Conservation (phyloP, 495 filamentous ascomycete species). For the Aspergillus biplanus region DNA sequence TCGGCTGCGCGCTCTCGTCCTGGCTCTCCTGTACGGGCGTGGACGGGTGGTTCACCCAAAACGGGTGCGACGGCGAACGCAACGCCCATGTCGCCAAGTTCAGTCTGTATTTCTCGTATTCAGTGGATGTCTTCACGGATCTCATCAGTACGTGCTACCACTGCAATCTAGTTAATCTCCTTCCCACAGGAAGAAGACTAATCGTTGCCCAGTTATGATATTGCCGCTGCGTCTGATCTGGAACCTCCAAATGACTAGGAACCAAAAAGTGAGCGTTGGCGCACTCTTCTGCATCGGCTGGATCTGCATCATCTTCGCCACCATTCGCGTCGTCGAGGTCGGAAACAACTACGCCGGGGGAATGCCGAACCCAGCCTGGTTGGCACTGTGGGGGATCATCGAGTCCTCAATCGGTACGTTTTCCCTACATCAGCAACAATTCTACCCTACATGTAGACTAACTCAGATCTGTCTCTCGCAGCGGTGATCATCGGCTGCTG, state of each 20-base stretch:
- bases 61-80: slow-evolving; percentile 26
- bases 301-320: slow-evolving; percentile 54
- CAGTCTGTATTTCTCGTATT: slow-evolving; percentile 47
- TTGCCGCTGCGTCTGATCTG: slow-evolving; percentile 54
- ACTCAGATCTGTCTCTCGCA: background rate
- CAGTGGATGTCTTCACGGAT: slow-evolving; percentile 49
- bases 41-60: slow-evolving; percentile 42
- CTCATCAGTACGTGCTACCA: slow-evolving; percentile 40
- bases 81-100: slow-evolving; percentile 39
- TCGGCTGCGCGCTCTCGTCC: slow-evolving; percentile 40
- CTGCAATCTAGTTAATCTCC: background rate
- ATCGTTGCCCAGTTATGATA: slow-evolving; percentile 47
- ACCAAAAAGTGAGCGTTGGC: slow-evolving; percentile 51
- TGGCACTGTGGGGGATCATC: slow-evolving; percentile 34
- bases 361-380: slow-evolving; percentile 28
- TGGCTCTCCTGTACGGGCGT: slow-evolving; percentile 41
- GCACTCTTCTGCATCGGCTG: slow-evolving; percentile 54
- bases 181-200: background rate
- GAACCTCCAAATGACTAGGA: slow-evolving; percentile 46
- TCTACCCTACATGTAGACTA: too few relatives aligned
- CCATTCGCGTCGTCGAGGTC: slow-evolving; percentile 48
- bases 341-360: slow-evolving; percentile 20
- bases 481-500: slow-evolving; percentile 30
- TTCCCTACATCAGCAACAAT: background rate
- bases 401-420: slow-evolving; percentile 30